Conservation (phyloP, 2,329 filamentous ascomycete genomes). For the Mariannaea elegans region DNA sequence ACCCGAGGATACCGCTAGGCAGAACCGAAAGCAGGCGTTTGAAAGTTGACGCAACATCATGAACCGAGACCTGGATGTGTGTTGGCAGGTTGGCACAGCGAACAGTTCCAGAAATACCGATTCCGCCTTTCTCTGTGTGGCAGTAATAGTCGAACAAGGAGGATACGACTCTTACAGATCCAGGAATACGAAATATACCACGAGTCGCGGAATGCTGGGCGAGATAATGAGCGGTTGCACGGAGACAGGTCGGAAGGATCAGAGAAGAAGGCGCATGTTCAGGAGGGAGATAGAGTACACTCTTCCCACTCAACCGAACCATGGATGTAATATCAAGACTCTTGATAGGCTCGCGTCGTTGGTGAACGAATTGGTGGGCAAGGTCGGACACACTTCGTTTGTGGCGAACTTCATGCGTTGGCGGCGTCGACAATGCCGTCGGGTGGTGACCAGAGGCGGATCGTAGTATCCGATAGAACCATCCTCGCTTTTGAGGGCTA, state of each 20-base stretch:
- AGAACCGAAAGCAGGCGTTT: constrained; percentile 71
- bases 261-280: constrained; percentile 67
- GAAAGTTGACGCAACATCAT: constrained; percentile 74
- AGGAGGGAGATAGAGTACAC: constrained; percentile 66
- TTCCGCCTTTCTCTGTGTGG: constrained; percentile 54
- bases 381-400: constrained; percentile 66
- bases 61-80: constrained; percentile 66
- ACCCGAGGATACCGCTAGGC: constrained; percentile 73
- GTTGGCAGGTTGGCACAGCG: constrained; percentile 66
- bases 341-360: constrained; percentile 56
- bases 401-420: constrained; percentile 42
- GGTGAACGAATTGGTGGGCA: constrained; percentile 55
- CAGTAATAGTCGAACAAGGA: constrained; percentile 72
- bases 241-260: constrained; percentile 70
- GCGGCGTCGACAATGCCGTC: constrained; percentile 12
- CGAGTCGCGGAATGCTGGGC: constrained; percentile 63
- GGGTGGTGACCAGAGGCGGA: constrained; percentile 31
- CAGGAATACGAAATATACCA: constrained; percentile 71
- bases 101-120: constrained; percentile 65
- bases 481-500: constrained; percentile 45
- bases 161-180: constrained; percentile 64
- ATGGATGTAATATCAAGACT: constrained; percentile 65
- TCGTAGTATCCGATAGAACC: constrained; percentile 50
- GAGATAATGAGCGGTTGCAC: constrained; percentile 72
- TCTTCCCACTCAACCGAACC: constrained; percentile 70